A percentile compares a stretch with the other conserved stretches of the same genome.
Conservation (phyloP, 352 stramenopile genomes). For the Pythium brachiatum region DNA sequence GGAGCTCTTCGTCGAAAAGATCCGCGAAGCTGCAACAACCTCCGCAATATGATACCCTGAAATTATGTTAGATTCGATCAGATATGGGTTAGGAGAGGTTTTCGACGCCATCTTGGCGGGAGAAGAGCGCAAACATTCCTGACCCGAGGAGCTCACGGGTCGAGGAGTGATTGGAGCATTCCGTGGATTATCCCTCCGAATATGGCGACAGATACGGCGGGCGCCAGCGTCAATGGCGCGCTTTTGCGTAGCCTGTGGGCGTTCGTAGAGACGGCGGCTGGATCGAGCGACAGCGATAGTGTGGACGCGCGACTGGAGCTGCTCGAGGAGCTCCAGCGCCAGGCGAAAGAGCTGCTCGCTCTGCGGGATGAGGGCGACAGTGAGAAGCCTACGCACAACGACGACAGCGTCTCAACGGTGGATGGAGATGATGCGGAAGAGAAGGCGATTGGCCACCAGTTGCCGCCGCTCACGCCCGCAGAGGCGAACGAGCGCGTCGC, state of each 20-base stretch:
- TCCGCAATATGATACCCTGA: background rate
- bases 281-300: slow-evolving; percentile 2
- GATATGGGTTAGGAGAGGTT: background rate
- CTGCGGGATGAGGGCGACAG: too few relatives aligned
- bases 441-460: slow-evolving; percentile 14
- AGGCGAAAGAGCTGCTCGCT: slow-evolving; percentile 36
- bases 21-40: background rate
- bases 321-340: slow-evolving; percentile 21
- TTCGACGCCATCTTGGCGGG: background rate
- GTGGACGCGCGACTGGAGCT: slow-evolving; percentile 27
- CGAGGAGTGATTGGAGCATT: background rate
- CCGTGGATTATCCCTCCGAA: background rate
- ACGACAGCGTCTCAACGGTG: background rate
- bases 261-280: slow-evolving; percentile 42
- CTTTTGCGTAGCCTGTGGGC: slow-evolving; percentile 37
- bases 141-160: background rate
- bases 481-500: slow-evolving; percentile 67
- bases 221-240: background rate
- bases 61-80: background rate
- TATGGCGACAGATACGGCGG: background rate
- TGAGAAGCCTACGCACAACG: background rate
- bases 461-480: slow-evolving; percentile 34
- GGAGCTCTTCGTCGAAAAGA: background rate
- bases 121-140: background rate
- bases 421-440: background rate